Base-by-base conservation (phyloP, 371 early-diverging fungal species). In the Apophysomyces trapeziformis region DNA sequence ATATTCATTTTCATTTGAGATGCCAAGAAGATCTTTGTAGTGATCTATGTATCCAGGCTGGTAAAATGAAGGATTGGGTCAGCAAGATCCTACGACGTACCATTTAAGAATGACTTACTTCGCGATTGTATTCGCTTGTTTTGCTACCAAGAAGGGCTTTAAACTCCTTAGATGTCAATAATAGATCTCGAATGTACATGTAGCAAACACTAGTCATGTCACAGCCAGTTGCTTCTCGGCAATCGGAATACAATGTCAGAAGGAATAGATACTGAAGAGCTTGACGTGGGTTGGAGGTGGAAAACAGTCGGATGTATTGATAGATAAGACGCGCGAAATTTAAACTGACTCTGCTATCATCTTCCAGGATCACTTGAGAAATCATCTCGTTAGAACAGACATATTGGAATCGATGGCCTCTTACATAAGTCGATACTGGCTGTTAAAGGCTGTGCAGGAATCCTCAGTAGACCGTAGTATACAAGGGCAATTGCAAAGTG, bases 401-500 rank as follows among this genome's bases (percentile, higher is more conserved):
- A 5, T 36, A 16, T 50, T 18, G 4, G 14, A 21, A 41, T 21
- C 26, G 16, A 14, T 5, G 2, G 4, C 41, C 41, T 63, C 78
- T 75, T 79, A 79, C 83, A 59, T 8, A 82, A 41, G 57, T 75
- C 74, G 8, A 65, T 63, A n/a, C 64, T 71, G 14, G 69, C 21
- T 2, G 45, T 61, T 12, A 69, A 37, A 38, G 70, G 67, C 8
- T 75, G 72, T 2, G 83, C 78, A 11, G 95, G 91, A 16, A 93
- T 84, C n/a, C 89, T 84, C 39, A 96, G 77, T 41, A 91, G 64
- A 5, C 96, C 92, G 66, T 90, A 84, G 73, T 92, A 89, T 0
- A 89, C 92, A 69, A 95, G 72, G 1, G 90, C 89, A 54, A 95
- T 89, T 35, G 93, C 95, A 77, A 96, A 90, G 64, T 97, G 98